Evolutionary conservation across 192 early-diverging fungal genomes (phyloP).

Genomic region (Podila horticola): DNA sequence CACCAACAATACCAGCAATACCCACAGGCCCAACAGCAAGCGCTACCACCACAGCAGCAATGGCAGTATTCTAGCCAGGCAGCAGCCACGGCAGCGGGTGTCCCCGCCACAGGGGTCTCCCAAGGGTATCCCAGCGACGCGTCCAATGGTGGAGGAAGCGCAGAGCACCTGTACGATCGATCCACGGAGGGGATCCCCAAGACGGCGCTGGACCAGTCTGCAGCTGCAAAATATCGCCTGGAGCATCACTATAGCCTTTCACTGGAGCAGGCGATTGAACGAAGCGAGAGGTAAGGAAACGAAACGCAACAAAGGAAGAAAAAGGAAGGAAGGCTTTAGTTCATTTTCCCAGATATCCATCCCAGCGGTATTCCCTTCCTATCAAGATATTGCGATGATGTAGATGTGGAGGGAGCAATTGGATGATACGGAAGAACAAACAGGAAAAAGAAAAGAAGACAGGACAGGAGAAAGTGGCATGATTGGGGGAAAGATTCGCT

Average conservation of each 20-base stretch:
- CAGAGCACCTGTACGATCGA: conserved; percentile 65
- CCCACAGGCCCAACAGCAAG: no score
- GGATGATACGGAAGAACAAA: no score
- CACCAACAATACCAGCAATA: no score
- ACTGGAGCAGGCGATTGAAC: conserved; percentile 90
- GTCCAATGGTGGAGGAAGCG: neutral
- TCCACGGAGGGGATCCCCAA: conserved; percentile 82
- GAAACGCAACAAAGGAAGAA: neutral
- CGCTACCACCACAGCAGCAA: conserved; percentile 4
- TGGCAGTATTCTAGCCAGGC: conserved; percentile 3
- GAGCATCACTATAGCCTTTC: conserved; percentile 93
- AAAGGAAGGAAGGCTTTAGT: neutral
- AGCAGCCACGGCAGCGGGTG: neutral
- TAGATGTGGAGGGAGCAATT: no score
- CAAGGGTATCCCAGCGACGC: neutral
- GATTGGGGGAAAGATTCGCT: no score
- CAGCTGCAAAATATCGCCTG: conserved; percentile 90
- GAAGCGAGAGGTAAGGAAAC: conserved; percentile 68
- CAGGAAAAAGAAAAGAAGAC: neutral
- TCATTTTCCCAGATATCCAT: neutral
- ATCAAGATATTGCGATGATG: neutral
- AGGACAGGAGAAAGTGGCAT: neutral
- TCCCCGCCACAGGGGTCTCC: neutral
- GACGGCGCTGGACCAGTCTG: conserved; percentile 85
- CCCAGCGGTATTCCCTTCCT: neutral